Conservation (phyloP, 495 filamentous ascomycete species). For the Delitschia confertaspora region DNA sequence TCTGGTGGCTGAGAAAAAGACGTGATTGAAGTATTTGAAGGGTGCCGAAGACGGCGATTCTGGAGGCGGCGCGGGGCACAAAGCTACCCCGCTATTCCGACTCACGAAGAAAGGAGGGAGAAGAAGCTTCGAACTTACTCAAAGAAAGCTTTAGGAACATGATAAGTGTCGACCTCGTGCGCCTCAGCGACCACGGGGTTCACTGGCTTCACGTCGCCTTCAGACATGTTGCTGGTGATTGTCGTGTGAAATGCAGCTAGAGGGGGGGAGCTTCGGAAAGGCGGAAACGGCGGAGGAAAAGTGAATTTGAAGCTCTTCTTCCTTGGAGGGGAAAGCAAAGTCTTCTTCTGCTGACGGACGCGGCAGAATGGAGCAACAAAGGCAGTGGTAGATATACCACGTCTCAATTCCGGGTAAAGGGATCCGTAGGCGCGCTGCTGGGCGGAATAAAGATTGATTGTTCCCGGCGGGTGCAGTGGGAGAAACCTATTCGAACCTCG, state of each 20-base stretch:
- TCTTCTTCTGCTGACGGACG: not conserved
- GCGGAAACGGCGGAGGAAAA: not conserved
- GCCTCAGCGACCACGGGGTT: constrained; percentile 71
- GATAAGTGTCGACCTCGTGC: constrained; percentile 76
- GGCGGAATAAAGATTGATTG: constrained; percentile 24
- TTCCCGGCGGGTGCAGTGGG: too few species aligned
- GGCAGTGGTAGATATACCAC: constrained; percentile 14
- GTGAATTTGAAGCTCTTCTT: constrained; percentile 1
- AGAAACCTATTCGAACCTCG: too few species aligned
- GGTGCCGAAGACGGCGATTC: constrained; percentile 29
- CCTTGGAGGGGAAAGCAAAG: not conserved
- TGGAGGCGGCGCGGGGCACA: constrained; percentile 1
- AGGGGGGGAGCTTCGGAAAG: not conserved
- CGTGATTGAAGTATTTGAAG: constrained; percentile 3
- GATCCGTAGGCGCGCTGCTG: constrained; percentile 6
- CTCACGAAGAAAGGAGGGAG: not conserved
- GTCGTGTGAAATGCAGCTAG: not conserved
- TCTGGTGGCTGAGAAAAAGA: constrained; percentile 1
- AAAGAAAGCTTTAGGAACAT: constrained; percentile 52
- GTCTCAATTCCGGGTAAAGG: constrained; percentile 26
- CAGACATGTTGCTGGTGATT: constrained; percentile 52
- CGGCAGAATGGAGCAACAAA: not conserved
- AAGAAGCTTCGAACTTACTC: constrained; percentile 41
- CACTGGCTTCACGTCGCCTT: constrained; percentile 46
- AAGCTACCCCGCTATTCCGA: not conserved